A percentile compares a stretch with the other conserved stretches of the same genome.
Evolutionary conservation across 2,329 filamentous ascomycete species (phyloP).

Genomic region (Exophiala viscosa): DNA sequence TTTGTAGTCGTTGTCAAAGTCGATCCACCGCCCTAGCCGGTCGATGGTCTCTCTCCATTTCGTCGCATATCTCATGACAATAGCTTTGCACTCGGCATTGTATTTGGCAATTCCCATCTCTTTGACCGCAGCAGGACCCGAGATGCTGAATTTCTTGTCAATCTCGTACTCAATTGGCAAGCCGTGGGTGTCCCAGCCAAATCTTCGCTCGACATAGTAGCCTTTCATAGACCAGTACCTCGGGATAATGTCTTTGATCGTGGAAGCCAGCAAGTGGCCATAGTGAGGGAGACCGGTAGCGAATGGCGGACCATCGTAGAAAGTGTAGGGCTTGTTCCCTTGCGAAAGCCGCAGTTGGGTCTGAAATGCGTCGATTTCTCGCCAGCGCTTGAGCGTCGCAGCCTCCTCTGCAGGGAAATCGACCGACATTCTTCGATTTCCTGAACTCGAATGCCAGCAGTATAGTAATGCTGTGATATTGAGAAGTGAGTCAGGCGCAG

Average conservation of each 20-base stretch:
- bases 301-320: constrained; percentile 83
- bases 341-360: constrained; percentile 82
- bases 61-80: constrained; percentile 78
- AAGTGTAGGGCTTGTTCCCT: constrained; percentile 80
- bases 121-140: constrained; percentile 77
- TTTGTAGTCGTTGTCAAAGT: constrained; percentile 94
- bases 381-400: constrained; percentile 78
- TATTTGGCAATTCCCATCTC: constrained; percentile 78
- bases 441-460: neutral
- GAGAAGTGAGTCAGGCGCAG: neutral
- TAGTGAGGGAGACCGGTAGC: constrained; percentile 56
- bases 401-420: constrained; percentile 92
- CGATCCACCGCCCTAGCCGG: constrained; percentile 81
- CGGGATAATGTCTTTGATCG: constrained; percentile 90
- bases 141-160: constrained; percentile 83
- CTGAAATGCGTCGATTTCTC: constrained; percentile 86
- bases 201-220: constrained; percentile 77
- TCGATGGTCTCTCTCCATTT: constrained; percentile 84
- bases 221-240: constrained; percentile 94
- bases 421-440: constrained; percentile 65
- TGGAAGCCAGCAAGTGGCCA: constrained; percentile 74
- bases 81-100: constrained; percentile 79
- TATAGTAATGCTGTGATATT: neutral
- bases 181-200: constrained; percentile 88
- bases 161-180: constrained; percentile 90